Conservation (phyloP, 305 asterid species). For the Fraxinus velutina region DNA sequence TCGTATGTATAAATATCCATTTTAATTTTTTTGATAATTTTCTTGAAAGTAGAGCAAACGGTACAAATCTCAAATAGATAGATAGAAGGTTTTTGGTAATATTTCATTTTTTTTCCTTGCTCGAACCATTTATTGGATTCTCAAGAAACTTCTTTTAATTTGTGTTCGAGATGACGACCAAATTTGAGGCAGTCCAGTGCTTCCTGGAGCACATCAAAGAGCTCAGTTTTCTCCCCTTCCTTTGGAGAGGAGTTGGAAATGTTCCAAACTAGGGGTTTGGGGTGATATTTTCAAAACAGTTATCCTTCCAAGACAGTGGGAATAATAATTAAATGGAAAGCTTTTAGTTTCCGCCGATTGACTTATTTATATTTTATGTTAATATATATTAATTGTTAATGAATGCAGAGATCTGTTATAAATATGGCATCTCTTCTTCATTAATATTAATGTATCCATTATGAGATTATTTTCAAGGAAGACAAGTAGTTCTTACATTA, state of each 20-base stretch:
- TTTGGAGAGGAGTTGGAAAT: background rate
- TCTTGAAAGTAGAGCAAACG: background rate
- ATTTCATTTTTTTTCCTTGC: background rate
- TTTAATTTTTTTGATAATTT: background rate
- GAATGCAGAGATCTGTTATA: background rate
- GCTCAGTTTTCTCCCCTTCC: background rate
- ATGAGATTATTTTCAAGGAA: background rate
- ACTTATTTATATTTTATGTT: background rate
- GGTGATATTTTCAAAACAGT: background rate
- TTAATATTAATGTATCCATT: background rate
- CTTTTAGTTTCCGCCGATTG: background rate
- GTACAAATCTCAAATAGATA: background rate
- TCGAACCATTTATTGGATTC: background rate
- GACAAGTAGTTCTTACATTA: slow-evolving; percentile 6
- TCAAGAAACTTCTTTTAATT: background rate
- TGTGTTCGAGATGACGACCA: background rate
- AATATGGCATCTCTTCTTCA: background rate
- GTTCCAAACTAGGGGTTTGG: background rate
- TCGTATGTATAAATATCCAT: background rate
- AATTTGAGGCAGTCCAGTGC: background rate
- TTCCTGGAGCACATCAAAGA: background rate
- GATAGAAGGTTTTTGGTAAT: slow-evolving; percentile 8
- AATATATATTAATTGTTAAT: background rate
- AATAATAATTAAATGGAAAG: background rate
- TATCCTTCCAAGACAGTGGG: background rate